A percentile compares a stretch with the other conserved stretches of the same genome.
Conservation (phyloP, 2,329 filamentous ascomycete species). For the Exophiala viscosa region DNA sequence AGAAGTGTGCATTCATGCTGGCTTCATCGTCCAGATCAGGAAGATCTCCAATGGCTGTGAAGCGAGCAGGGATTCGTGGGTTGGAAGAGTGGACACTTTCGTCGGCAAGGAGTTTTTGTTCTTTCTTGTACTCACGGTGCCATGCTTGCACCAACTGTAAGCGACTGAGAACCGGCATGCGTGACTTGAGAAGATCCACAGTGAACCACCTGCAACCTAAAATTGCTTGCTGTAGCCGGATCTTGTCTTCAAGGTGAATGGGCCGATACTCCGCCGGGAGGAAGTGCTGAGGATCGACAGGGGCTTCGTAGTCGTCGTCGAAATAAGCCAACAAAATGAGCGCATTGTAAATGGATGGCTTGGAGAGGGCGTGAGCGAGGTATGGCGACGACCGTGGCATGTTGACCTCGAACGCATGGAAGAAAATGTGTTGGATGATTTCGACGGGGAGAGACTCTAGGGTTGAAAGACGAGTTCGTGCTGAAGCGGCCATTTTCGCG, state of each 20-base stretch:
- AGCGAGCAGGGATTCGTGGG: neutral
- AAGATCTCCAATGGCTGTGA: neutral
- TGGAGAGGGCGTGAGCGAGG: slow-evolving; percentile 40
- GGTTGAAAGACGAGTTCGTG: slow-evolving; percentile 26
- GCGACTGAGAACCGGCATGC: slow-evolving; percentile 35
- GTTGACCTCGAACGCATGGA: slow-evolving; percentile 45
- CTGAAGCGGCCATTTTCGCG: neutral
- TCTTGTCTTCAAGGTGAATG: slow-evolving; percentile 31
- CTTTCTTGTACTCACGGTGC: slow-evolving; percentile 25
- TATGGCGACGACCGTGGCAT: slow-evolving; percentile 41
- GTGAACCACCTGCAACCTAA: slow-evolving; percentile 42
- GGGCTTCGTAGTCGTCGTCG: slow-evolving; percentile 34
- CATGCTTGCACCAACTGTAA: slow-evolving; percentile 36
- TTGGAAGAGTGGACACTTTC: neutral
- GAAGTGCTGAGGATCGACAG: slow-evolving; percentile 35
- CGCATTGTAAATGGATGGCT: slow-evolving; percentile 39
- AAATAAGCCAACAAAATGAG: slow-evolving; percentile 42
- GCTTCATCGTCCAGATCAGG: slow-evolving; percentile 6
- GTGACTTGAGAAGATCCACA: slow-evolving; percentile 32
- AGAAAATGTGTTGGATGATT: slow-evolving; percentile 52
- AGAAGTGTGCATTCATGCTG: slow-evolving; percentile 14
- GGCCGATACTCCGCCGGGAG: slow-evolving; percentile 35
- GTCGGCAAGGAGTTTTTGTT: neutral
- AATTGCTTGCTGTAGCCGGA: slow-evolving; percentile 35
- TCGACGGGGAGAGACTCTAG: slow-evolving; percentile 50